phyloP scores from a whole-genome alignment of 2,329 filamentous ascomycete genomes.

The Albophoma yamanashiensis region DNA sequence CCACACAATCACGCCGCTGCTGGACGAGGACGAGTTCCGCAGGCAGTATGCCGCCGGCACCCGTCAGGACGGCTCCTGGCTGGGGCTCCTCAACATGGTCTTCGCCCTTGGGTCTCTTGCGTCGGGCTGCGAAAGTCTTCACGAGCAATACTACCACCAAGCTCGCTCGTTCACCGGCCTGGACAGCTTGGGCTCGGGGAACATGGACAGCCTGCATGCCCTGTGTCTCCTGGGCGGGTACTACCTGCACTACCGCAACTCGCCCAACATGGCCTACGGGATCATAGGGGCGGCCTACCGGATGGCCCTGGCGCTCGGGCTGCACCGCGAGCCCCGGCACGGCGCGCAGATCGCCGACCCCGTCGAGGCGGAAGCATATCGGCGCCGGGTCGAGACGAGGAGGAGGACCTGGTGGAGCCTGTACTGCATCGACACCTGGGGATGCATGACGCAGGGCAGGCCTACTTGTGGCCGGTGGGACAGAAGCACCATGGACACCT shows the following conservation, averaged over 20 bases:
- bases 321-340: constrained; percentile 50
- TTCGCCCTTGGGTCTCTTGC: constrained; percentile 51
- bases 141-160: constrained; percentile 45
- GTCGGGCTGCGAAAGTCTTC: constrained; percentile 41
- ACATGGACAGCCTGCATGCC: constrained; percentile 65
- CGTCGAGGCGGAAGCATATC: not conserved
- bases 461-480: constrained; percentile 43
- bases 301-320: constrained; percentile 63
- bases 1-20: constrained; percentile 47
- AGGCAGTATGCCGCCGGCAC: constrained; percentile 39
- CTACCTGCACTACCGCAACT: constrained; percentile 69
- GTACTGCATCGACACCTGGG: constrained; percentile 67
- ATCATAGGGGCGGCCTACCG: constrained; percentile 60
- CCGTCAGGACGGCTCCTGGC: constrained; percentile 46
- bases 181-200: constrained; percentile 45
- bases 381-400: constrained; percentile 2
- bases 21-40: constrained; percentile 50
- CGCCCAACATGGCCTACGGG: constrained; percentile 66
- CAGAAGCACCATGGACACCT: constrained; percentile 17
- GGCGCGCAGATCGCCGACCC: not conserved
- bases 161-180: constrained; percentile 42
- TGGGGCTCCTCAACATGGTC: constrained; percentile 51
- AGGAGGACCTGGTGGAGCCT: constrained; percentile 61
- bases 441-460: constrained; percentile 57
- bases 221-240: constrained; percentile 62